Evolutionary conservation across 2,329 filamentous ascomycete species (phyloP), one percentile per base, ranked within the genome.

Genomic region (Endoconidiophora laricicola): DNA sequence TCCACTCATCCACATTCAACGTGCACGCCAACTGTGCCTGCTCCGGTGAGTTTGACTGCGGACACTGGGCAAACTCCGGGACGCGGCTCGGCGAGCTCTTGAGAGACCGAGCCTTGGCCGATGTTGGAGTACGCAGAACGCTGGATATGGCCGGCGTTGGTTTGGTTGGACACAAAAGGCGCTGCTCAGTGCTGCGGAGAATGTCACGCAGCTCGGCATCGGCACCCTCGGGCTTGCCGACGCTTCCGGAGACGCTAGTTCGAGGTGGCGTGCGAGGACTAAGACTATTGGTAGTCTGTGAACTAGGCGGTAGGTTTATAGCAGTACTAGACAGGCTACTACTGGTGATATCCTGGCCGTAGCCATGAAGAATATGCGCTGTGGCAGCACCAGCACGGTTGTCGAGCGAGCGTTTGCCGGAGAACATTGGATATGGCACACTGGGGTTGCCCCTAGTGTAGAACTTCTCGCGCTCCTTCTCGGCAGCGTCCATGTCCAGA

Each of bases 131-230:
- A 23, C 47, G 29, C 29, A 53, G 33, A 16, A 53, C 49, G 26
- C 38, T 46, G 6, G 42, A 46, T 3, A 53, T 41, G 7, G 43
- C 51, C 7, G 51, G 49, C 6, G 51, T 12, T 14, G 45, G 24
- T n/a, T 37, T 48, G 2, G 39, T 12, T 6, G 46, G 44, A 5
- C 33, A 29, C 12, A 50, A 62, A 12, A 77, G 63, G 7, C 73
- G 63, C 60, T 69, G 63, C 23, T 76, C 74, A 1, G 73, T 78
- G 33, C 66, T 71, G 41, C 65, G 65, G 29, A 78, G 61, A 24
- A 78, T 77, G 53, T 70, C 63, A 1, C 67, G 63, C 23, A 78
- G 58, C 1, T 71, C 71, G 9, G 67, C 65, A 54, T 76, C 73
- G 0, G 71, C 26, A 38, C 24, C 41, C 41, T 22, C 20, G 12